Conservation (phyloP, 2,329 filamentous ascomycete genomes). For the Coniochaeta hoffmannii region DNA sequence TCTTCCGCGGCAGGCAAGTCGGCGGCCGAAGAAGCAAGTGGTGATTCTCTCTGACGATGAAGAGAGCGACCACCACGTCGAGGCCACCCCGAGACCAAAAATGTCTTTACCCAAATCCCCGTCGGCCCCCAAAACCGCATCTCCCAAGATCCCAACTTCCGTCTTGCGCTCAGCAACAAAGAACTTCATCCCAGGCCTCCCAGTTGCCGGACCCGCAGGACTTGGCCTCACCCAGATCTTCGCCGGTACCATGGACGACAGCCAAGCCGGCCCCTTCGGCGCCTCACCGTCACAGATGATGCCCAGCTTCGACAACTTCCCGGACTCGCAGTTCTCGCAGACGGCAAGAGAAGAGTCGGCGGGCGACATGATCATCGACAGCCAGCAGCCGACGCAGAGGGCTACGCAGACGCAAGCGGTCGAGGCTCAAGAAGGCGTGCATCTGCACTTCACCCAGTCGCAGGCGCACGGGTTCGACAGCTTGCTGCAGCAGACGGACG, state of each 20-base stretch:
- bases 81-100: slow-evolving; percentile 44
- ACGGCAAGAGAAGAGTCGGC: slow-evolving; percentile 42
- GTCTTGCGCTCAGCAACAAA: slow-evolving; percentile 63
- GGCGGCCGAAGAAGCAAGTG: slow-evolving; percentile 41
- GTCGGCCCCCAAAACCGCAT: slow-evolving; percentile 31
- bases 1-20: slow-evolving; percentile 33
- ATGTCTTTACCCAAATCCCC: slow-evolving; percentile 31
- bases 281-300: slow-evolving; percentile 39
- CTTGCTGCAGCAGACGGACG: slow-evolving; percentile 35
- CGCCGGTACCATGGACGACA: slow-evolving; percentile 75
- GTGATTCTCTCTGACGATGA: slow-evolving; percentile 59
- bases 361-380: slow-evolving; percentile 45
- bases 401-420: slow-evolving; percentile 23
- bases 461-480: slow-evolving; percentile 53
- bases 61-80: slow-evolving; percentile 45
- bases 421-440: slow-evolving; percentile 32
- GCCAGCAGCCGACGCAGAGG: slow-evolving; percentile 35
- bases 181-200: slow-evolving; percentile 61
- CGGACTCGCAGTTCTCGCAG: slow-evolving; percentile 55
- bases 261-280: slow-evolving; percentile 29
- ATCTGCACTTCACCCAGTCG: slow-evolving; percentile 47
- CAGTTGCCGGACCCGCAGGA: slow-evolving; percentile 51
- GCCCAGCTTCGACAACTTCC: slow-evolving; percentile 49
- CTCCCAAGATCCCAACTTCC: slow-evolving; percentile 52
- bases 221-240: slow-evolving; percentile 86